A percentile compares a stretch with the other conserved stretches of the same genome.
Conservation (phyloP, 2,329 filamentous ascomycete genomes). For the Aspergillus amoenus region DNA sequence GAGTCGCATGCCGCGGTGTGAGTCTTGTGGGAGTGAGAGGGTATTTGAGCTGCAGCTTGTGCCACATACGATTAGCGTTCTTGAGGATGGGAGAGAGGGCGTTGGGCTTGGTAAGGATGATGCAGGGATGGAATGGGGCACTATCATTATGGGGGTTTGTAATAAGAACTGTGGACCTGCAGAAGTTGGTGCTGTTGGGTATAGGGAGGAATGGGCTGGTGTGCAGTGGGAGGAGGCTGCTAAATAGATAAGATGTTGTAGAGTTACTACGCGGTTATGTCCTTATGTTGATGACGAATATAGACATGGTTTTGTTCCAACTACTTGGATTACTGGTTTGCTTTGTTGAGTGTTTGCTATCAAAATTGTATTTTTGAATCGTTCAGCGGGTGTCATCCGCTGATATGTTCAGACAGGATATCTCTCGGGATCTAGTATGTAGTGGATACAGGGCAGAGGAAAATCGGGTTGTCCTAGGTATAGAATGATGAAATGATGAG, state of each 20-base stretch:
- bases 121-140: constrained; percentile 96
- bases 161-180: constrained; percentile 72
- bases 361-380: not conserved
- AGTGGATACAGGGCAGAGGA: constrained; percentile 1
- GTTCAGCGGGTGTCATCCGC: not conserved
- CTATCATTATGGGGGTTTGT: constrained; percentile 83
- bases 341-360: not conserved
- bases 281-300: constrained; percentile 21
- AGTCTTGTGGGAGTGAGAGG: constrained; percentile 70
- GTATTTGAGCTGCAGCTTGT: constrained; percentile 91
- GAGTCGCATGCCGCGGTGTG: constrained; percentile 68
- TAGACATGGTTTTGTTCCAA: not conserved
- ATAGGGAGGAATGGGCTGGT: constrained; percentile 93
- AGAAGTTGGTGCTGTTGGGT: constrained; percentile 65
- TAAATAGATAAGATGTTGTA: constrained; percentile 12
- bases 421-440: not conserved
- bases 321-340: not conserved
- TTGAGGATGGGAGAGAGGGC: constrained; percentile 70
- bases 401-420: not conserved
- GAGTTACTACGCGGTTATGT: constrained; percentile 2
- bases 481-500: constrained; percentile 17
- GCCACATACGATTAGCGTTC: constrained; percentile 82
- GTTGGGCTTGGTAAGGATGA: constrained; percentile 61
- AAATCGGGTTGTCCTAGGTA: not conserved
- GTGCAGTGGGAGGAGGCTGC: constrained; percentile 88